Evolutionary conservation across 73 alveolate species (phyloP).

Genomic region (Paramecium octaurelia): DNA sequence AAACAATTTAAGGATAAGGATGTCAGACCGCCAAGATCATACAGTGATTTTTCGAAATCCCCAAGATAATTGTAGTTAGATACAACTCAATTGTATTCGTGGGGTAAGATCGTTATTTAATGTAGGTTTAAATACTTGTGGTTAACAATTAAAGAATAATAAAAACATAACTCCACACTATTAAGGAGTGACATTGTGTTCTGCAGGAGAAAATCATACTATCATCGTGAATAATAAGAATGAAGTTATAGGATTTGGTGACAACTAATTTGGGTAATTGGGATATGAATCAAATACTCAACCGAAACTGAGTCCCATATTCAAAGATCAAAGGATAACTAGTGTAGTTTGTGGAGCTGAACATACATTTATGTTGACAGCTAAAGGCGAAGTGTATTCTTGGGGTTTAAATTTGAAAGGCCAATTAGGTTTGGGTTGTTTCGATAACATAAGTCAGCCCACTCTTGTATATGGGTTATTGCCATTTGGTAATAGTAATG

Average conservation of each 20-base stretch:
- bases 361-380: conserved; percentile 55
- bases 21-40: conserved; percentile 26
- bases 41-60: conserved; percentile 34
- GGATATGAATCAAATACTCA: conserved; percentile 50
- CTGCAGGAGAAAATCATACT: conserved; percentile 64
- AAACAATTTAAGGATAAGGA: not conserved
- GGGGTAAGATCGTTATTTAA: not conserved
- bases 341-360: conserved; percentile 59
- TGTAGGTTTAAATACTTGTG: conserved; percentile 31
- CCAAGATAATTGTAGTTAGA: conserved; percentile 24
- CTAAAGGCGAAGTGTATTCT: conserved; percentile 55
- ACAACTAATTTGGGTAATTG: conserved; percentile 54
- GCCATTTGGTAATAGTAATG: conserved; percentile 57
- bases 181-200: conserved; percentile 11
- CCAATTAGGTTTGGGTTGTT: conserved; percentile 53
- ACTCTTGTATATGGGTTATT: conserved; percentile 40
- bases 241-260: conserved; percentile 59
- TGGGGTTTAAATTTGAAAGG: conserved; percentile 67
- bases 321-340: conserved; percentile 55
- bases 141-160: not conserved
- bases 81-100: conserved; percentile 24
- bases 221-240: conserved; percentile 54
- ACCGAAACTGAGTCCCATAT: not conserved
- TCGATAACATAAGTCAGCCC: conserved; percentile 40
- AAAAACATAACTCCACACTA: conserved; percentile 21